Percentiles rank a stretch among this genome's conserved stretches.
These are phyloP conservation scores for Pseudocercospora pini-densiflorae DNA, from an alignment of 2,329 filamentous ascomycete species.

Conservation along the genomic window DNA sequence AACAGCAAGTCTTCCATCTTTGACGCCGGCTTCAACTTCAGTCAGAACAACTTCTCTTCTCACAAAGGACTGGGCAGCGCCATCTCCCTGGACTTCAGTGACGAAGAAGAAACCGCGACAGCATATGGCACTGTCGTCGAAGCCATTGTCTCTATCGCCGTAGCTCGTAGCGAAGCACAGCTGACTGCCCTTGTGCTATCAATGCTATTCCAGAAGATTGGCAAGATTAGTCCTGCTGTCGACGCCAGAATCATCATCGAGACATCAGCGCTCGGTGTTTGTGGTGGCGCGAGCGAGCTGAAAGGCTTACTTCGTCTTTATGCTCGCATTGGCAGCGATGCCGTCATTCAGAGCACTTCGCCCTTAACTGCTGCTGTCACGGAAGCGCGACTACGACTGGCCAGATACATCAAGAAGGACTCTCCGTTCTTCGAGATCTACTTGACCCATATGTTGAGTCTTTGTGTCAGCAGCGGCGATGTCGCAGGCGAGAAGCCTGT, in stretches of 20 bases:
- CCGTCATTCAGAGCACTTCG: constrained; percentile 69
- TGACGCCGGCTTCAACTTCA: constrained; percentile 49
- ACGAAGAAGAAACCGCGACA: constrained; percentile 76
- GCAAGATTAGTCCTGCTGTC: constrained; percentile 77
- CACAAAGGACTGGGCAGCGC: constrained; percentile 63
- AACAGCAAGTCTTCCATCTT: constrained; percentile 49
- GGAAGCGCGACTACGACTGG: constrained; percentile 79
- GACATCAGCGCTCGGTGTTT: constrained; percentile 75
- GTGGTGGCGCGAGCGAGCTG: constrained; percentile 80
- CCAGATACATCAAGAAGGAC: constrained; percentile 67
- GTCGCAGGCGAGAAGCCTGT: constrained; percentile 58
- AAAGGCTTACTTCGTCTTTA: constrained; percentile 85
- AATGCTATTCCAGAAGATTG: constrained; percentile 95
- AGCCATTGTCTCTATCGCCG: constrained; percentile 89
- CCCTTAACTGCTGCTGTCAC: constrained; percentile 73
- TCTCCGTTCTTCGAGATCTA: constrained; percentile 84
- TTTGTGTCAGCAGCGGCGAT: constrained; percentile 89
- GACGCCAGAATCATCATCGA: constrained; percentile 87
- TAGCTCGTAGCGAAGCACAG: constrained; percentile 81
- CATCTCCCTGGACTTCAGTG: constrained; percentile 74
- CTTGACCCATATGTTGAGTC: constrained; percentile 79
- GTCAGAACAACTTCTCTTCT: constrained; percentile 24
- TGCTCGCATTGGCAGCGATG: constrained; percentile 73
- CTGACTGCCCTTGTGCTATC: constrained; percentile 92
- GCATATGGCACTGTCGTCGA: constrained; percentile 91